Evolutionary conservation across 306 rosid genomes (phyloP).

Genomic region (Sphenostylis stenocarpa): DNA sequence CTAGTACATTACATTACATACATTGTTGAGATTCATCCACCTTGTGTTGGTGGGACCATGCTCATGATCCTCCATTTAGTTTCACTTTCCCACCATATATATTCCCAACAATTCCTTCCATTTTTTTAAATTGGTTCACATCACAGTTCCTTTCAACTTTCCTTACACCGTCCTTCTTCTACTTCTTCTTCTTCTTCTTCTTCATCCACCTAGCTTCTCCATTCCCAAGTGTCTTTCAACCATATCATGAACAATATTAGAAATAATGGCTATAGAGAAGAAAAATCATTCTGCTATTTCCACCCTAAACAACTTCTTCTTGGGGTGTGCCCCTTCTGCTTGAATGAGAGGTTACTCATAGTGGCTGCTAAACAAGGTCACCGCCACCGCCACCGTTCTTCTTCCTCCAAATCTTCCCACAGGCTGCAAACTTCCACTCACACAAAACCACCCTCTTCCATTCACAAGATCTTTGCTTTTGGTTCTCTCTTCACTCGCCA

Average conservation of each 20-base stretch:
- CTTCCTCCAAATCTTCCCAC: conserved; percentile 36
- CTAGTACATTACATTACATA: neutral
- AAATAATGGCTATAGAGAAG: conserved; percentile 54
- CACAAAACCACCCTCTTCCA: conserved; percentile 45
- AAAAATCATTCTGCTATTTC: conserved; percentile 67
- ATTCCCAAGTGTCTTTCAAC: neutral
- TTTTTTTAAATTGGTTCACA: conserved; percentile 24
- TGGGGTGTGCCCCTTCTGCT: conserved; percentile 86
- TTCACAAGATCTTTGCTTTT: conserved; percentile 91
- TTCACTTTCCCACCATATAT: conserved; percentile 46
- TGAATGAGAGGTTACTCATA: conserved; percentile 75
- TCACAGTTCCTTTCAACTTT: neutral
- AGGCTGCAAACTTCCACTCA: conserved; percentile 34
- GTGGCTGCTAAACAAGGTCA: conserved; percentile 68
- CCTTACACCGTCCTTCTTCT: no score
- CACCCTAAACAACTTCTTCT: conserved; percentile 72
- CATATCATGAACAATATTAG: conserved; percentile 29
- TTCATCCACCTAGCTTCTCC: conserved; percentile 23
- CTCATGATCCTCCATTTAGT: conserved; percentile 29
- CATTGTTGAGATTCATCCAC: conserved; percentile 23
- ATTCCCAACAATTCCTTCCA: conserved; percentile 27
- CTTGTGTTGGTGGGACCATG: conserved; percentile 40
- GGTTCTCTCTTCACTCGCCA: conserved; percentile 71
- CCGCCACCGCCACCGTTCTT: conserved; percentile 23
- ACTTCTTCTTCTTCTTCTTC: no score